A percentile compares a stretch with the other conserved stretches of the same genome.
Evolutionary conservation across 2,329 filamentous ascomycete species (phyloP).

Genomic region (Ciborinia camelliae): DNA sequence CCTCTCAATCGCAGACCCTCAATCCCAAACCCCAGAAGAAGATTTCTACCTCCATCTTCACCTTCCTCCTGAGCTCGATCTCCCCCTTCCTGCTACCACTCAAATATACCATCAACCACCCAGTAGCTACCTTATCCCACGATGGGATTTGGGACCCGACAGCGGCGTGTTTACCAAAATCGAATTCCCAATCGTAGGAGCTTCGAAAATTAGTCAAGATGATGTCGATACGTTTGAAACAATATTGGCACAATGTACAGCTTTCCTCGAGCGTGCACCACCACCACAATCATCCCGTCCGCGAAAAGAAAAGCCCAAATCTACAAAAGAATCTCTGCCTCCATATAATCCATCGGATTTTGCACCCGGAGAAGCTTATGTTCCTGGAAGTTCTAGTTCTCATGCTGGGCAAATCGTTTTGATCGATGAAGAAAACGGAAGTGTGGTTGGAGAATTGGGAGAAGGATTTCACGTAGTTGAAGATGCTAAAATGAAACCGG

Average conservation of each 20-base stretch:
- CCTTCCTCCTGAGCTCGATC: constrained; percentile 88
- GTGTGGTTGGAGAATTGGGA: constrained; percentile 86
- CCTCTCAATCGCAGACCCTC: constrained; percentile 52
- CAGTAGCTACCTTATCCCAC: constrained; percentile 86
- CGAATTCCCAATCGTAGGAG: constrained; percentile 76
- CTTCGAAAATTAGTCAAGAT: constrained; percentile 74
- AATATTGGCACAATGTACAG: constrained; percentile 94
- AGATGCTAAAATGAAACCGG: constrained; percentile 68
- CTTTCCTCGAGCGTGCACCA: constrained; percentile 81
- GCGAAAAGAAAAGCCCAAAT: constrained; percentile 32
- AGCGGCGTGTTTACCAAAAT: constrained; percentile 89
- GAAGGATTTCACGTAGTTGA: constrained; percentile 80
- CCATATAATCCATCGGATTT: constrained; percentile 81
- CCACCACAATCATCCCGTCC: constrained; percentile 42
- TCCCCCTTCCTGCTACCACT: constrained; percentile 89
- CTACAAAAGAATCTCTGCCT: constrained; percentile 39
- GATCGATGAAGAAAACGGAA: constrained; percentile 93
- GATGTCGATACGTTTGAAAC: constrained; percentile 97
- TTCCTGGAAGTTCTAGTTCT: constrained; percentile 57
- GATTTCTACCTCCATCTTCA: constrained; percentile 98
- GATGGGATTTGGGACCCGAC: constrained; percentile 88
- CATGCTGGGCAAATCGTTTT: constrained; percentile 78
- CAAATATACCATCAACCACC: constrained; percentile 97
- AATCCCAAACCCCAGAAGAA: constrained; percentile 62
- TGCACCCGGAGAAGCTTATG: constrained; percentile 75